A percentile compares a stretch with the other conserved stretches of the same genome.
Conservation (phyloP, 140 eudicot species). For the Ambrosia hybrid region DNA sequence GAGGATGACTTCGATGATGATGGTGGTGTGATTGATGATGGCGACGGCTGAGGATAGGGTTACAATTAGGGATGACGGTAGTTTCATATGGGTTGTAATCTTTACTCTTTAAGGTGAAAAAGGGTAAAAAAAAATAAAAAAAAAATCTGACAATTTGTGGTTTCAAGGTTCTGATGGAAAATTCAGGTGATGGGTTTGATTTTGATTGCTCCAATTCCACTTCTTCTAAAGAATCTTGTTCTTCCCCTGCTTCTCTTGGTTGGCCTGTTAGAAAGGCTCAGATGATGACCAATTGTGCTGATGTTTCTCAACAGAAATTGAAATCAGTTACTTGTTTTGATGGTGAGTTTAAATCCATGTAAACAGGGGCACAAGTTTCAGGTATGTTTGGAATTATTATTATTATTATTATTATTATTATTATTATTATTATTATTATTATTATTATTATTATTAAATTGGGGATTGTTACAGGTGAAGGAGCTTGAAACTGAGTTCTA, state of each 20-base stretch:
- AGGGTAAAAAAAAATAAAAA: constrained; percentile 20
- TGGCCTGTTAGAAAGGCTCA: constrained; percentile 72
- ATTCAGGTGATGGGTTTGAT: constrained; percentile 44
- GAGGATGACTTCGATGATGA: too few species aligned
- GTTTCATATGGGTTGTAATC: constrained; percentile 10
- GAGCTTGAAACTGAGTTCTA: too few species aligned
- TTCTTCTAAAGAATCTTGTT: constrained; percentile 37
- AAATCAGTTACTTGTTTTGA: constrained; percentile 28
- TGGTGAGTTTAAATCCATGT: constrained; percentile 38
- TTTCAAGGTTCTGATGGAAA: constrained; percentile 46
- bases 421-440: too few species aligned
- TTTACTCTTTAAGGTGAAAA: constrained; percentile 32
- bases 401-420: too few species aligned
- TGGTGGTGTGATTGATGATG: too few species aligned
- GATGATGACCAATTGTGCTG: constrained; percentile 28
- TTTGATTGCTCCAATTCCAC: constrained; percentile 41
- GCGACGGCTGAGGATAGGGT: too few species aligned
- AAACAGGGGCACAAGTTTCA: constrained; percentile 41
- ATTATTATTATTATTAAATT: too few species aligned
- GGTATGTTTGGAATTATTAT: constrained; percentile 36
- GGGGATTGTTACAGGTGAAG: too few species aligned
- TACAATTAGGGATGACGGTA: too few species aligned
- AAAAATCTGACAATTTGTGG: constrained; percentile 35
- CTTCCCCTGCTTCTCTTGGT: constrained; percentile 54
- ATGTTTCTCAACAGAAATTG: constrained; percentile 34